Percentiles rank a stretch among this genome's conserved stretches.
phyloP scores from a whole-genome alignment of 371 early-diverging fungal species.

The Mucor sp. region DNA sequence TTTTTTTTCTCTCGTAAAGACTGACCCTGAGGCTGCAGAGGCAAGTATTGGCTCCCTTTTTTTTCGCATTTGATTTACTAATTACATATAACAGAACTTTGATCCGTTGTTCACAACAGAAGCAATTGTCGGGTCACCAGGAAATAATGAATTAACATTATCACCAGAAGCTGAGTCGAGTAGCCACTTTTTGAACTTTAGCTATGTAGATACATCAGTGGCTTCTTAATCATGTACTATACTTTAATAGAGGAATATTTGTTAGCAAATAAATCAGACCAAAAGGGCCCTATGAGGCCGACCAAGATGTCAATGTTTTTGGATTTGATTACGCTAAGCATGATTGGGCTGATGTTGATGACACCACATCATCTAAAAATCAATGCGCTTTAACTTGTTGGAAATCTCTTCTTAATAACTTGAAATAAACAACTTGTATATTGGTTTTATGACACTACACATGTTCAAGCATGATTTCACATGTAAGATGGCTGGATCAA shows the following conservation, averaged over 20 bases:
- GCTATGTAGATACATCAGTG: conserved; percentile 30
- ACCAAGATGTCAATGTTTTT: too few relatives aligned
- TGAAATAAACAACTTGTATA: too few relatives aligned
- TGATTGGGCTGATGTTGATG: too few relatives aligned
- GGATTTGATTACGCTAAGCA: too few relatives aligned
- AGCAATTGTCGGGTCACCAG: conserved; percentile 15
- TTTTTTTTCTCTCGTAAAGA: conserved; percentile 9
- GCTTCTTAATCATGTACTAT: not conserved
- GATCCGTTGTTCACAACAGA: conserved; percentile 38
- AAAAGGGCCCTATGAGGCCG: too few relatives aligned
- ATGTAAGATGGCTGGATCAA: too few relatives aligned
- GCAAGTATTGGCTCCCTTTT: conserved; percentile 10
- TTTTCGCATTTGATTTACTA: not conserved
- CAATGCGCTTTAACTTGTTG: too few relatives aligned
- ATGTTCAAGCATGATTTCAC: too few relatives aligned
- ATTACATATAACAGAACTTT: conserved; percentile 30
- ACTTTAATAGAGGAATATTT: not conserved
- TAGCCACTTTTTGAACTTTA: conserved; percentile 39
- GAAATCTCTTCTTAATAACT: too few relatives aligned
- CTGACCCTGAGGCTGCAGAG: conserved; percentile 50
- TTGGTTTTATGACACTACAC: too few relatives aligned
- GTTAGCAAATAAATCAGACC: not conserved
- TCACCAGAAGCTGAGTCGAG: conserved; percentile 7
- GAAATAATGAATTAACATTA: conserved; percentile 1
- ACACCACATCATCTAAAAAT: too few relatives aligned